Evolutionary conservation across 768 basidiomycete genomes (phyloP).

Genomic region (Phylloporus sp.): DNA sequence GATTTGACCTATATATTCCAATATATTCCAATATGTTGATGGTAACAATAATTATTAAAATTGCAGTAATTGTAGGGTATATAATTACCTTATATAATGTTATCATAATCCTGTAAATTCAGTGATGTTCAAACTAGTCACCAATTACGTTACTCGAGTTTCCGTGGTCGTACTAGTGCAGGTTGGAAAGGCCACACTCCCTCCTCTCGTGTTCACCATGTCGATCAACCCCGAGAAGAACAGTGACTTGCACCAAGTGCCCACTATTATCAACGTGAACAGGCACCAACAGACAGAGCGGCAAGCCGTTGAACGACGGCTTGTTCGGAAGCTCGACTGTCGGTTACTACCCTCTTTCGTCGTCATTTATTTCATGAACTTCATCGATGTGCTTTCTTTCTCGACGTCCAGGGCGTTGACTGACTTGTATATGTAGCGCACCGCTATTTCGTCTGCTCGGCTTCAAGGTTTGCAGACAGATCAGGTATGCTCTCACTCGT

Average conservation of each 20-base stretch:
- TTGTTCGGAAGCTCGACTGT: conserved; percentile 54
- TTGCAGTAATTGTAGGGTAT: no score
- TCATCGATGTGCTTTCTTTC: conserved; percentile 50
- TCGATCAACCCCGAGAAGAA: conserved; percentile 15
- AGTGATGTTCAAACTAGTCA: no score
- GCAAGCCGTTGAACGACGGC: conserved; percentile 18
- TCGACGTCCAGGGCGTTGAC: not conserved
- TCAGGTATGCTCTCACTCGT: conserved; percentile 30
- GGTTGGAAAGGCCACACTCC: not conserved
- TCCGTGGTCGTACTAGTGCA: not conserved
- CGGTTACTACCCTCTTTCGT: conserved; percentile 56
- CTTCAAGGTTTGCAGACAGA: conserved; percentile 50
- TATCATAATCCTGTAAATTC: no score
- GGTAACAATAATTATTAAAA: no score
- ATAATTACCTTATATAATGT: no score
- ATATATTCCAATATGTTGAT: no score
- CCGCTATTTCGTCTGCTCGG: conserved; percentile 47
- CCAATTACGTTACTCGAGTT: not conserved
- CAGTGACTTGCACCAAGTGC: conserved; percentile 2
- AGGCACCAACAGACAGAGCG: conserved; percentile 2
- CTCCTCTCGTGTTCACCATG: conserved; percentile 7
- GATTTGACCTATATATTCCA: no score
- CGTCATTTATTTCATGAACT: conserved; percentile 63
- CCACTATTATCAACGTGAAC: not conserved
- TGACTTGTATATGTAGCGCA: conserved; percentile 34